phyloP scores from a whole-genome alignment of 192 early-diverging fungal species.

The Podila horticola region DNA sequence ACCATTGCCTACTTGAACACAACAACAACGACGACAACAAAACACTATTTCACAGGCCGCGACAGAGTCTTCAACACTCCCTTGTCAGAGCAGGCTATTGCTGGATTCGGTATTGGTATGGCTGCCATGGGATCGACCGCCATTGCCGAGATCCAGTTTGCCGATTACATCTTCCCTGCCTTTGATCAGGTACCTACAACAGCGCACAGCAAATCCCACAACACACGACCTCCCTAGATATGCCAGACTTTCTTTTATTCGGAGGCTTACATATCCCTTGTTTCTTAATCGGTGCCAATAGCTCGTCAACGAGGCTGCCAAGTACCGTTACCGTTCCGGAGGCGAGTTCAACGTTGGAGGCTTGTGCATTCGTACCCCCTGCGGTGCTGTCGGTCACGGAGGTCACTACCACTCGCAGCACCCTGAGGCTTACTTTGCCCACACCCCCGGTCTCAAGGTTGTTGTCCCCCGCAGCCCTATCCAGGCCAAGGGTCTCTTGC shows the following conservation, averaged over 20 bases:
- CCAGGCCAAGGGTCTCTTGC: slow-evolving; percentile 94
- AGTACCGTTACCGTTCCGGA: slow-evolving; percentile 97
- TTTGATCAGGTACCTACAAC: slow-evolving; percentile 84
- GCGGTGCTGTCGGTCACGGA: slow-evolving; percentile 96
- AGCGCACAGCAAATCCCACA: too few relatives aligned
- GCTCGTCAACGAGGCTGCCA: slow-evolving; percentile 97
- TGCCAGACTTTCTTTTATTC: background rate
- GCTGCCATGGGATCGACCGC: slow-evolving; percentile 95
- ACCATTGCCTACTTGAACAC: background rate
- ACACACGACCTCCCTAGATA: too few relatives aligned
- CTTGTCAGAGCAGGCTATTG: slow-evolving; percentile 94
- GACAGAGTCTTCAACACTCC: slow-evolving; percentile 98
- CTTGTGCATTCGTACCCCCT: slow-evolving; percentile 90
- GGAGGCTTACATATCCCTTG: too few relatives aligned
- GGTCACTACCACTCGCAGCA: slow-evolving; percentile 96
- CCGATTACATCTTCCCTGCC: slow-evolving; percentile 98
- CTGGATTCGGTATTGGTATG: slow-evolving; percentile 95
- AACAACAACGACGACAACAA: too few relatives aligned
- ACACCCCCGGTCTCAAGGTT: slow-evolving; percentile 93
- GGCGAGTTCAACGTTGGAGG: slow-evolving; percentile 90
- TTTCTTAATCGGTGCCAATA: slow-evolving; percentile 16
- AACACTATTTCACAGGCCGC: slow-evolving; percentile 46
- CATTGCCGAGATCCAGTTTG: slow-evolving; percentile 99
- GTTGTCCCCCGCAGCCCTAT: slow-evolving; percentile 93
- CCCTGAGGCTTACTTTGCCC: slow-evolving; percentile 96